phyloP scores from a whole-genome alignment of 441 rosid species.

The Corymbia calophylla region DNA sequence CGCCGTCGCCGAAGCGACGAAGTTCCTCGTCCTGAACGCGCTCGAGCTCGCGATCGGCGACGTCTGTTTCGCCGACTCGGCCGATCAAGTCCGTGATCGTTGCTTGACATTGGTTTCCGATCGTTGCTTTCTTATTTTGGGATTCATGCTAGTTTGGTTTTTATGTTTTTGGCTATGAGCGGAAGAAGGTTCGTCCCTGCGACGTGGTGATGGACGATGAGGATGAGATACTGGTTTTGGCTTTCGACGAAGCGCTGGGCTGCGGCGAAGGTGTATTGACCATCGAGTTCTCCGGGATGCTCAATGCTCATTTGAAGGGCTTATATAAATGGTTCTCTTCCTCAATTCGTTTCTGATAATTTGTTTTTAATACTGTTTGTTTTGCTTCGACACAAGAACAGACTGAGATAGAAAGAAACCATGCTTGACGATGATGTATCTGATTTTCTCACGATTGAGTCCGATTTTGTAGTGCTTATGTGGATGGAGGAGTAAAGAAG shows the following conservation, averaged over 20 bases:
- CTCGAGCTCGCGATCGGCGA: slow-evolving; percentile 19
- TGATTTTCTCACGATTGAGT: neutral
- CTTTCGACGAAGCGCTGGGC: slow-evolving; percentile 22
- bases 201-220: slow-evolving; percentile 24
- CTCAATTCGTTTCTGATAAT: neutral
- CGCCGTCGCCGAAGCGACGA: slow-evolving; percentile 12
- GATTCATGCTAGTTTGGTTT: neutral
- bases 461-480: slow-evolving; percentile 14
- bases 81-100: neutral
- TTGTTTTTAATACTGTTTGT: neutral
- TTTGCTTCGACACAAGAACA: neutral
- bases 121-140: neutral
- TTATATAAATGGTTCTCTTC: slow-evolving; percentile 25
- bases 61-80: slow-evolving; percentile 14
- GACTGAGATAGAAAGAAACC: neutral
- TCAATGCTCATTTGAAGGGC: slow-evolving; percentile 31
- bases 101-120: neutral
- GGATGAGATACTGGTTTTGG: slow-evolving; percentile 32
- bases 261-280: slow-evolving; percentile 25
- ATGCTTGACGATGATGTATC: neutral
- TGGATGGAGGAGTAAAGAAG: slow-evolving; percentile 23
- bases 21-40: slow-evolving; percentile 24
- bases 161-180: neutral
- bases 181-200: slow-evolving; percentile 15
- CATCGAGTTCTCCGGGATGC: slow-evolving; percentile 25